phyloP scores from a whole-genome alignment of 2,329 filamentous ascomycete species.

The Aspergillus neoniger region DNA sequence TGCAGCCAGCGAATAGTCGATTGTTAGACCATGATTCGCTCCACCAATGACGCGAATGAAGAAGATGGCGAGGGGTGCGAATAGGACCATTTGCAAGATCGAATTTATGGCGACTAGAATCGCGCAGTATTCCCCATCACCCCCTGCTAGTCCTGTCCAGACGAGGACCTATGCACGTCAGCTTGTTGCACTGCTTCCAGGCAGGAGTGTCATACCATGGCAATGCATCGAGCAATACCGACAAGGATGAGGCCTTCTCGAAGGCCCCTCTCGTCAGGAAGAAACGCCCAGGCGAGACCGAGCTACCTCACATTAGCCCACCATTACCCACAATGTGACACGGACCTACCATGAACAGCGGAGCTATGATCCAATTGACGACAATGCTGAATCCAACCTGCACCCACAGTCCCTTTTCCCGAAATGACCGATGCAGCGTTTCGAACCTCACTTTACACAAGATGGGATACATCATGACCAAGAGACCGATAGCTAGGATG shows the following conservation, averaged over 20 bases:
- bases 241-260: slow-evolving; percentile 75
- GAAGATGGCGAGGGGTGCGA: slow-evolving; percentile 67
- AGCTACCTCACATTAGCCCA: slow-evolving; percentile 44
- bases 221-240: slow-evolving; percentile 81
- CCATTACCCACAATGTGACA: not conserved
- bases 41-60: slow-evolving; percentile 70
- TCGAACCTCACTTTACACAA: slow-evolving; percentile 84
- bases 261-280: slow-evolving; percentile 53
- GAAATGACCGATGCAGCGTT: slow-evolving; percentile 67
- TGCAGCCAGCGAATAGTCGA: slow-evolving; percentile 69
- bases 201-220: slow-evolving; percentile 63
- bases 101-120: slow-evolving; percentile 76
- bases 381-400: slow-evolving; percentile 74
- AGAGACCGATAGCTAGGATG: slow-evolving; percentile 67
- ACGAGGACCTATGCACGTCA: slow-evolving; percentile 58
- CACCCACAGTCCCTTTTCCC: slow-evolving; percentile 66
- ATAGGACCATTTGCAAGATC: slow-evolving; percentile 71
- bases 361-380: slow-evolving; percentile 81
- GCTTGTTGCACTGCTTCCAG: not conserved
- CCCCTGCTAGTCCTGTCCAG: slow-evolving; percentile 76
- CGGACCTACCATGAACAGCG: slow-evolving; percentile 71
- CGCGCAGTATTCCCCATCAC: slow-evolving; percentile 80
- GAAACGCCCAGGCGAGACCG: slow-evolving; percentile 53
- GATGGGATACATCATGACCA: slow-evolving; percentile 95
- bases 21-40: slow-evolving; percentile 42